phyloP scores from a whole-genome alignment of 495 filamentous ascomycete genomes.

The Clohesyomyces aquaticus region DNA sequence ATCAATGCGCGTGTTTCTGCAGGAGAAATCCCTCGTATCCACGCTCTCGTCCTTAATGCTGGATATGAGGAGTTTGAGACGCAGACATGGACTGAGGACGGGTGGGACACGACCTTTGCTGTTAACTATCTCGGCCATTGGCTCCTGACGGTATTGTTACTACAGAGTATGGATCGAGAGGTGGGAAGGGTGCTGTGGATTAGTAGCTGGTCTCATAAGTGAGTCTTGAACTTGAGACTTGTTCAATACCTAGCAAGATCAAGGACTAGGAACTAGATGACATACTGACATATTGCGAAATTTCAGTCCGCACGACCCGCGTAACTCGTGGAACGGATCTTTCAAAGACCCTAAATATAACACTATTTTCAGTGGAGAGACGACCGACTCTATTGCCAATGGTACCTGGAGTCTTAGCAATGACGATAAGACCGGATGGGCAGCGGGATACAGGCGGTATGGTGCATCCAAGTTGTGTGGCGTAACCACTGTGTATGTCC shows the following conservation, averaged over 20 bases:
- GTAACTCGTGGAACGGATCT: slow-evolving; percentile 9
- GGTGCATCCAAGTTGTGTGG: slow-evolving; percentile 14
- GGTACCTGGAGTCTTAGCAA: slow-evolving; percentile 13
- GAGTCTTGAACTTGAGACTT: slow-evolving; percentile 3
- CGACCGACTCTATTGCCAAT: slow-evolving; percentile 12
- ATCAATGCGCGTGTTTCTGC: slow-evolving; percentile 14
- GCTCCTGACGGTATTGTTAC: slow-evolving; percentile 16
- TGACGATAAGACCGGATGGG: slow-evolving; percentile 6
- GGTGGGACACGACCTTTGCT: slow-evolving; percentile 14
- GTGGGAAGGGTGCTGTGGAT: slow-evolving; percentile 8
- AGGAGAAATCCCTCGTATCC: slow-evolving; percentile 11
- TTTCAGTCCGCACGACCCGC: slow-evolving; percentile 9
- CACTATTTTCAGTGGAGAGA: slow-evolving; percentile 1
- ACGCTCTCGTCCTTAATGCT: slow-evolving; percentile 13
- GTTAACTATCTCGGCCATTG: slow-evolving; percentile 19
- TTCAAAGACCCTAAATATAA: slow-evolving; percentile 3
- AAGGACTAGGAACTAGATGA: not conserved
- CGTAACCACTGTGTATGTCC: slow-evolving; percentile 11
- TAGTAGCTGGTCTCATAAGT: slow-evolving; percentile 14
- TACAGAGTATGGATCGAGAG: slow-evolving; percentile 22
- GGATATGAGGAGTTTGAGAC: slow-evolving; percentile 14
- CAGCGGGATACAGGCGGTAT: slow-evolving; percentile 9
- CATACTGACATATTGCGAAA: not conserved
- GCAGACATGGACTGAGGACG: slow-evolving; percentile 20
- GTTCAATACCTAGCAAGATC: not conserved